These are phyloP conservation scores for Paecilomyces dactylethromorphus DNA, from an alignment of 2,329 filamentous ascomycete species.

Conservation along the genomic window DNA sequence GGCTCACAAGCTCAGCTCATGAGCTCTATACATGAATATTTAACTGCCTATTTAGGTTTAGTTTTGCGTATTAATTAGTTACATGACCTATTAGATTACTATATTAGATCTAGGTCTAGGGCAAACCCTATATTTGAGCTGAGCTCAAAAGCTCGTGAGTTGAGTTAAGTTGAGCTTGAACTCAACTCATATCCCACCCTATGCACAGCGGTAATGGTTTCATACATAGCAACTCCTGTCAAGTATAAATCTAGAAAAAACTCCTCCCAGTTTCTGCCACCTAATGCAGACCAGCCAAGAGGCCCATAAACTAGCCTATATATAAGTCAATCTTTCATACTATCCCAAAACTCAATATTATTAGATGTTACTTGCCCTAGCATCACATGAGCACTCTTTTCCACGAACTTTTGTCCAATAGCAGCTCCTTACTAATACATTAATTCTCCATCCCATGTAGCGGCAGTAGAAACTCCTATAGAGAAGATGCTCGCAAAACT, in stretches of 20 bases:
- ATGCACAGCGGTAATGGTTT: constrained; percentile 37
- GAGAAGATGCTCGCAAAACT: constrained; percentile 69
- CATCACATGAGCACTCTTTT: constrained; percentile 31
- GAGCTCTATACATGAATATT: no score
- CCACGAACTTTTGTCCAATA: constrained; percentile 47
- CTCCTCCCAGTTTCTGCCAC: constrained; percentile 41
- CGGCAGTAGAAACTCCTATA: constrained; percentile 63
- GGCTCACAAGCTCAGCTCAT: no score
- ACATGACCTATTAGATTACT: no score
- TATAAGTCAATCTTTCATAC: constrained; percentile 8
- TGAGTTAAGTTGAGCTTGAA: no score
- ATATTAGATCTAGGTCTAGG: no score
- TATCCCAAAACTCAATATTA: background rate
- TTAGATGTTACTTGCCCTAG: constrained; percentile 32
- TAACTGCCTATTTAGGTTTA: no score
- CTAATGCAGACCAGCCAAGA: constrained; percentile 32
- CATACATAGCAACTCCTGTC: constrained; percentile 33
- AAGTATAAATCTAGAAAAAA: constrained; percentile 39
- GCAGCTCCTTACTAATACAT: constrained; percentile 47
- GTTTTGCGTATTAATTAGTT: no score
- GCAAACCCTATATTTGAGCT: no score
- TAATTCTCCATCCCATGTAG: constrained; percentile 52
- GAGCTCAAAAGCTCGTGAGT: no score
- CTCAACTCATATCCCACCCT: no score
- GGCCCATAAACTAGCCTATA: constrained; percentile 22